phyloP scores from a whole-genome alignment of 495 filamentous ascomycete genomes.

The Aspergillus affinis region DNA sequence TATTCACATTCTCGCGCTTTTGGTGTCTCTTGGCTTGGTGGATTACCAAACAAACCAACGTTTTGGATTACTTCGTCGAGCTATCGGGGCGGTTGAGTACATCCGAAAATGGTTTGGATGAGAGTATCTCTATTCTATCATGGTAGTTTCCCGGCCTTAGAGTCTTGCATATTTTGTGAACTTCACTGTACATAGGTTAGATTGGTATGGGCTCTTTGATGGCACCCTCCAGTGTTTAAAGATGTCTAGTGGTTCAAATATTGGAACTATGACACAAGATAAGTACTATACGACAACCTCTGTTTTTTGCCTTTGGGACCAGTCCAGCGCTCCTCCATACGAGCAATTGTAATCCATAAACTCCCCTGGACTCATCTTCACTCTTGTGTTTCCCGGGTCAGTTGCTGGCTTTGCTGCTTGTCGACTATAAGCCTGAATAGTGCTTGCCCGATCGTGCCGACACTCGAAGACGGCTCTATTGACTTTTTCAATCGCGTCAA shows the following conservation, averaged over 20 bases:
- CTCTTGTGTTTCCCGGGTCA: conserved; percentile 23
- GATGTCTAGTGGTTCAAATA: too few species aligned
- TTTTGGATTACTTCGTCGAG: neutral
- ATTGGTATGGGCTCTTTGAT: too few species aligned
- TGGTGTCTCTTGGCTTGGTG: neutral
- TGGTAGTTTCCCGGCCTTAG: neutral
- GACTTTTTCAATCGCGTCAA: neutral
- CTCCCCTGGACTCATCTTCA: conserved; percentile 40
- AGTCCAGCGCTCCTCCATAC: conserved; percentile 37
- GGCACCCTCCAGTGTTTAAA: too few species aligned
- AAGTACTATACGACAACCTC: too few species aligned
- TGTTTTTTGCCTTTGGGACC: conserved; percentile 9
- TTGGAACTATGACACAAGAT: too few species aligned
- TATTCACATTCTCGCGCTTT: neutral
- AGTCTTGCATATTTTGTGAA: too few species aligned
- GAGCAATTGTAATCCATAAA: conserved; percentile 47
- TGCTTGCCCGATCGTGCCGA: conserved; percentile 12
- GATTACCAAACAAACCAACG: neutral
- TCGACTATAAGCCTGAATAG: conserved; percentile 27
- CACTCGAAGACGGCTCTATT: conserved; percentile 12
- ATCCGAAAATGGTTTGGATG: neutral
- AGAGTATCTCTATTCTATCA: neutral
- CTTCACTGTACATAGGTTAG: too few species aligned
- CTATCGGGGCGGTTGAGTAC: neutral
- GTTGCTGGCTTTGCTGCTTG: conserved; percentile 37